phyloP scores from a whole-genome alignment of 2,329 filamentous ascomycete species.

The Thelonectria discophora region DNA sequence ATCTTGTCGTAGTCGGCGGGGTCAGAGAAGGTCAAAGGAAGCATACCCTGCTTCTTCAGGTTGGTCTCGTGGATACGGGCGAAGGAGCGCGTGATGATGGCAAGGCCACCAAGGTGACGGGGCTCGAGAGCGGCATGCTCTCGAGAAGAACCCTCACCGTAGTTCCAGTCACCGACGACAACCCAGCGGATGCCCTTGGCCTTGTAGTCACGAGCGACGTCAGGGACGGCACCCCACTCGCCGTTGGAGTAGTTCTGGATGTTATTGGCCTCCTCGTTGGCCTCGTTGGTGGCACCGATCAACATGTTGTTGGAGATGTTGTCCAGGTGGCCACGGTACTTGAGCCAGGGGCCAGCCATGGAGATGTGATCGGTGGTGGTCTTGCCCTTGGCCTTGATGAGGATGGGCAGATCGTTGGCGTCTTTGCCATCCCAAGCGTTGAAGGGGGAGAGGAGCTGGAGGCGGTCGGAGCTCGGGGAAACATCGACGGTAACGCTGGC shows the following conservation, averaged over 20 bases:
- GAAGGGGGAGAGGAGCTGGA: slow-evolving; percentile 91
- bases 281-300: slow-evolving; percentile 95
- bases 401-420: slow-evolving; percentile 81
- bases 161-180: slow-evolving; percentile 99
- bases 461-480: slow-evolving; percentile 88
- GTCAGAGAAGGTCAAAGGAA: slow-evolving; percentile 93
- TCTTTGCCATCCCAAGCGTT: slow-evolving; percentile 92
- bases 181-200: slow-evolving; percentile 95
- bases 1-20: slow-evolving; percentile 99
- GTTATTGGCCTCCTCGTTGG: slow-evolving; percentile 98
- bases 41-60: slow-evolving; percentile 99
- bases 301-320: slow-evolving; percentile 99
- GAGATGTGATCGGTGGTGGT: slow-evolving; percentile 99
- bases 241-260: slow-evolving; percentile 89
- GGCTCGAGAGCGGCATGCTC: slow-evolving; percentile 99
- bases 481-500: slow-evolving; percentile 78
- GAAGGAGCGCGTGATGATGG: slow-evolving; percentile 94
- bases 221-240: slow-evolving; percentile 87
- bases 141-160: slow-evolving; percentile 96
- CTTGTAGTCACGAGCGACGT: slow-evolving; percentile 98
- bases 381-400: slow-evolving; percentile 98
- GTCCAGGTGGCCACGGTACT: slow-evolving; percentile 98
- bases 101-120: slow-evolving; percentile 94
- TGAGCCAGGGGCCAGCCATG: slow-evolving; percentile 94
- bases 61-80: slow-evolving; percentile 99